Base-by-base conservation (phyloP, 179 eudicot species). In the Silene vulgaris region DNA sequence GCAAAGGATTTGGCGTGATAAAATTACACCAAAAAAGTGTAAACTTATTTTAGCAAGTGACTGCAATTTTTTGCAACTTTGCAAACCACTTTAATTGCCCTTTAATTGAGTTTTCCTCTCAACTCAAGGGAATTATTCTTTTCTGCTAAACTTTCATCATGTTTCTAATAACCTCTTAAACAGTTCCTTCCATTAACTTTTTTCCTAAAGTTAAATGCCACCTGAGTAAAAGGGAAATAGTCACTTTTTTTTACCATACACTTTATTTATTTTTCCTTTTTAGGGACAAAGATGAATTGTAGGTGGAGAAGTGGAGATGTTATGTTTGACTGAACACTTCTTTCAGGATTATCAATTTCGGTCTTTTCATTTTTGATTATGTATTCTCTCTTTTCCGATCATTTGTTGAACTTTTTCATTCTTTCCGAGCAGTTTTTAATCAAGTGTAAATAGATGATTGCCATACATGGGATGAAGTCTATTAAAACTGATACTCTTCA, bases 1-100 rank as follows among this genome's bases (percentile, higher is more conserved):
- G 76, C 75, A 74, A 52, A 81, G 75, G 78, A 77, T 77, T 81
- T 77, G 65, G 84, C 84, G 80, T 81, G 84, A 77, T 74, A 35
- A 17, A 67, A 74, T 43, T 63, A 63, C 65, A 81, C 84, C 75
- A 69, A 78, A 56, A 77, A 81, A 40, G 40, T 35, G 28, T 69
- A 19, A 69, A 20, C 65, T 76, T 71, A 77, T 80, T 77, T 81
- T 81, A 67, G 73, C 68, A 48, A 75, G 69, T 75, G 52, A 71
- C 69, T 80, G 73, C 37, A 52, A 60, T 52, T 64, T 59, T 45
- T 61, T 40, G 3, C 40, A 40, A 60, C 73, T 76, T 80, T 68
- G 43, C 1, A 61, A 73, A 64, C 29, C 77, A 73, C 76, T 74
- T 80, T 75, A 56, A n/a, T 35, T 66, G 45, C 59, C 30, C 16